Percentiles rank a stretch among this genome's conserved stretches.
phyloP scores from a whole-genome alignment of 345 rosid species.

The Rhizophora apiculata region DNA sequence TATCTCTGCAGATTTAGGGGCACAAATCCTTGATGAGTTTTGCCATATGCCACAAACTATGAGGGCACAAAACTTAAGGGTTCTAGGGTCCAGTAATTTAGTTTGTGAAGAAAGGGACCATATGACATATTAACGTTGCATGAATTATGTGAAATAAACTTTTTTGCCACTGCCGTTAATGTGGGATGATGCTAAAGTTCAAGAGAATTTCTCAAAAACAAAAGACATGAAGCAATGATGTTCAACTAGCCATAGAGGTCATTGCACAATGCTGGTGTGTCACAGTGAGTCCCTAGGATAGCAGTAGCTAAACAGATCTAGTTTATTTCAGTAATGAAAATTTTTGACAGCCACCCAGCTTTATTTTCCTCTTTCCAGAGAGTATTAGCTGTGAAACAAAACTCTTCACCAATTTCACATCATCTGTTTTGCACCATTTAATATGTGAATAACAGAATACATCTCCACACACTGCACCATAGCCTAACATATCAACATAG shows the following conservation, averaged over 20 bases:
- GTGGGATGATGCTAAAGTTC: no score
- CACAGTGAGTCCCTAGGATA: not conserved
- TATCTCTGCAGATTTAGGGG: constrained; percentile 46
- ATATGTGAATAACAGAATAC: not conserved
- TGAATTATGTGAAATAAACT: no score
- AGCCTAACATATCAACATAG: not conserved
- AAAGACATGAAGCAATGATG: not conserved
- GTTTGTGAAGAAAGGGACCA: no score
- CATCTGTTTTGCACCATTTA: not conserved
- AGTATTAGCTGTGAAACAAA: not conserved
- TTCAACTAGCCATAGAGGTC: not conserved
- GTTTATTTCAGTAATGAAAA: not conserved
- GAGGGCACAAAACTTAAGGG: not conserved
- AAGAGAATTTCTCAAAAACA: no score
- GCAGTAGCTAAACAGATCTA: not conserved
- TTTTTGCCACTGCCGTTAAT: no score
- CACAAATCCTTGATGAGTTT: constrained; percentile 1
- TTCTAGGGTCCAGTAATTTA: not conserved
- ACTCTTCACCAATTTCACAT: not conserved
- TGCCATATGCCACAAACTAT: not conserved
- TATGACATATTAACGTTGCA: no score
- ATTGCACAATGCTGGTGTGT: not conserved
- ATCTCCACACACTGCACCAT: not conserved
- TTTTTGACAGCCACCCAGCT: not conserved
- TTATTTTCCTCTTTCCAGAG: not conserved